Evolutionary conservation across 208 protist genomes (phyloP), one percentile per base, ranked within the genome.

Genomic region (Trypanosoma brucei): DNA sequence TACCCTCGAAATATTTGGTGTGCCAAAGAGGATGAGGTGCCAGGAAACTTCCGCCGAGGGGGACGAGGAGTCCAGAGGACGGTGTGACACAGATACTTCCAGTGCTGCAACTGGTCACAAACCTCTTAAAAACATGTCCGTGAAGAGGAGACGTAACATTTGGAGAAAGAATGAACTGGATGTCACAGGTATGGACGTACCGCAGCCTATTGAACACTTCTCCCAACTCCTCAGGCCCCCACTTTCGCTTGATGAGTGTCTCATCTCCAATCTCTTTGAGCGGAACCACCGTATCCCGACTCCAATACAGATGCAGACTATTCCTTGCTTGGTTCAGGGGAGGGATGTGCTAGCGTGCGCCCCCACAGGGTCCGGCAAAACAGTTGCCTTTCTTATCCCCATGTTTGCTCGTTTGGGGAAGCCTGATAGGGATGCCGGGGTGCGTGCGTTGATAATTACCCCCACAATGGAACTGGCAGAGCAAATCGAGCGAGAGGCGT

Each of bases 231-330:
- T 83, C 13, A 78, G 89, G 3, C 86, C 89, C 9, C 89, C 89
- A 40, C 78, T 95, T 46, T 88, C 64, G 54, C 76, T 83, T 33
- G 82, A 86, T 51, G 72, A 78, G 33, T 78, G 86, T 59, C 70
- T 95, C 3, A 83, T 93, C 13, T 79, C 84, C 54, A 96, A 97
- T 69, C 58, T 93, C 34, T 90, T 93, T 55, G 61, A 70, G 30
- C 83, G 85, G 14, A 80, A 91, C 36, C 96, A 98, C 71, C 86
- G 70, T 38, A 58, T 83, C 33, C 97, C 97, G 14, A 98, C 98
- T 11, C 89, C 97, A 7, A 97, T 99, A 67, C 98, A 99, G 83
- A 97, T 97, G 90, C 94, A 98, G 76, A 81, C 94, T 8, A 98
- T 99, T 44, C 95, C 97, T 3, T 76, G 78, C 33, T 70, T 99